Conservation (phyloP, 2,329 filamentous ascomycete species). For the Colletotrichum tofieldiae region DNA sequence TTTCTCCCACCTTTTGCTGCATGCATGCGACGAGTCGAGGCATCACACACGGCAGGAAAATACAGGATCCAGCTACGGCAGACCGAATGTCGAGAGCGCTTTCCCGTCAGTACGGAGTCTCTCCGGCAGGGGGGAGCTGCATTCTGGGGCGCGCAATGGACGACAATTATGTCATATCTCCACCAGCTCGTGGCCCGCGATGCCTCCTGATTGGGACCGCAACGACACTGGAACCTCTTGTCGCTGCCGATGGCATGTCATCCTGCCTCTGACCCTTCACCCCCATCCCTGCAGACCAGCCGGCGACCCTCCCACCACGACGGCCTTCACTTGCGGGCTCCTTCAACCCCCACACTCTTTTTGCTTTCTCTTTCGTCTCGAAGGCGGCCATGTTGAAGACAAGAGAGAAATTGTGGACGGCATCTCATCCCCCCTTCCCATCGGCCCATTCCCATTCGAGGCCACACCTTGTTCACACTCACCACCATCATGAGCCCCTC, state of each 20-base stretch:
- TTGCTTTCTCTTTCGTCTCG: neutral
- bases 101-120: conserved; percentile 4
- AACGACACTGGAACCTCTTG: neutral
- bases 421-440: conserved; percentile 15
- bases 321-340: neutral
- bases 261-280: conserved; percentile 47
- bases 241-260: conserved; percentile 48
- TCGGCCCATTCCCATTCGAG: conserved; percentile 15
- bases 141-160: conserved; percentile 21
- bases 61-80: conserved; percentile 1
- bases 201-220: conserved; percentile 41
- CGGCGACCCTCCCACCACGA: conserved; percentile 11
- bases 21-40: conserved; percentile 16
- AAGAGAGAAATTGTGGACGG: conserved; percentile 14
- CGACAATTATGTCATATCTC: conserved; percentile 46
- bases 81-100: neutral
- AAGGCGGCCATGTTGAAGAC: neutral
- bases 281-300: conserved; percentile 39
- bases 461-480: conserved; percentile 8
- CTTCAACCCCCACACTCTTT: conserved; percentile 19
- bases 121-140: conserved; percentile 12
- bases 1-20: conserved; percentile 16
- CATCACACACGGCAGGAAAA: conserved; percentile 13
- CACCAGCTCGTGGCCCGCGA: conserved; percentile 33
- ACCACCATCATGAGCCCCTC: conserved; percentile 19